Evolutionary conservation across 306 rosid genomes (phyloP), one percentile per base, ranked within the genome.

Genomic region (Biancaea sappan): DNA sequence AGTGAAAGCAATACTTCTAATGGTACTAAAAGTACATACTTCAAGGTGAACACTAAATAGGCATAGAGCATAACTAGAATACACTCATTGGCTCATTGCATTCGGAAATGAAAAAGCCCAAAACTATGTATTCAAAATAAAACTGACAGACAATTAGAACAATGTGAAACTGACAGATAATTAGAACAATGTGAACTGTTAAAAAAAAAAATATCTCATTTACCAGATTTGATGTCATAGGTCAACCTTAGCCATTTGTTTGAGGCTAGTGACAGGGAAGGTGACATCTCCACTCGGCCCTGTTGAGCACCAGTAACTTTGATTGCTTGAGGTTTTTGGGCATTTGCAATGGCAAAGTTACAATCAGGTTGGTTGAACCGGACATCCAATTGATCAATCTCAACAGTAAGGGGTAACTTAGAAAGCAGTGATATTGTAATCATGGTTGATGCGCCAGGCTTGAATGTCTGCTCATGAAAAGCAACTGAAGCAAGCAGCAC

Each of bases 401-500:
- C 95, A 79, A 94, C 76, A 4, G 79, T 79, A 77, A 83, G 86
- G 38, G 95, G 99, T 57, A 94, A 82, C 71, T 84, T 92, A 15
- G 96, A 94, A 67, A 85, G 82, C 77, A 94, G 96, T 59, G 99
- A 94, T 24, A 94, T 61, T 38, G 96, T 86, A 67, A 94, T 73
- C 75, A 50, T 56, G 43, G 95, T 81, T 64, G 95, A 82, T 60
- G 77, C 59, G 25, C 92, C 90, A 51, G 93, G 98, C 86, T 90
- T 94, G 79, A 87, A 79, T 38, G 80, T 67, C 83, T 88, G 96
- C 76, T 92, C 98, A 80, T 90, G 97, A 77, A 94, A 94, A 84
- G 93, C 95, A 87, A 92, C 93, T 35, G 97, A 90, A 28, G 95
- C 97, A 76, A 94, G 90, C 86, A 94, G 90, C 66, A 86, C 98